These are phyloP conservation scores for Phytophthora sansomeana DNA, from an alignment of 352 stramenopile genomes.

Conservation along the genomic window DNA sequence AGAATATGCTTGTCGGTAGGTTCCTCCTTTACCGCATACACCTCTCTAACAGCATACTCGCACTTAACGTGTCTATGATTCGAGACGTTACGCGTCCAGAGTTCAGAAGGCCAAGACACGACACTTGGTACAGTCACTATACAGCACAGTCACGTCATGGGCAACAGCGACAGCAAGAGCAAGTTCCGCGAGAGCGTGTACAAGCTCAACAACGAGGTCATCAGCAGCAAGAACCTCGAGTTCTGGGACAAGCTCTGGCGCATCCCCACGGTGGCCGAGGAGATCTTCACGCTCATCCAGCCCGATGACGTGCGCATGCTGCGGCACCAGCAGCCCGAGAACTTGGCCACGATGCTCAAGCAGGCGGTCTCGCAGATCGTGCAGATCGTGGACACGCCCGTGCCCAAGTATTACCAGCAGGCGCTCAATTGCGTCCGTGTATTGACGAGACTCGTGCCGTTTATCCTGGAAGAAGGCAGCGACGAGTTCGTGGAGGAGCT, in stretches of 20 bases:
- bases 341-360: slow-evolving; percentile 85
- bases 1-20: background rate
- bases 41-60: background rate
- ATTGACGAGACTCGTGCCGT: slow-evolving; percentile 83
- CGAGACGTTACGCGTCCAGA: background rate
- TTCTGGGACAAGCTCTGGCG: slow-evolving; percentile 93
- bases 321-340: slow-evolving; percentile 81
- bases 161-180: slow-evolving; percentile 92
- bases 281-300: slow-evolving; percentile 92
- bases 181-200: slow-evolving; percentile 93
- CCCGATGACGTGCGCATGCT: slow-evolving; percentile 91
- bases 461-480: slow-evolving; percentile 80
- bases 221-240: slow-evolving; percentile 88
- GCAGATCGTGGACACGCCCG: slow-evolving; percentile 88
- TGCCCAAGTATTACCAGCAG: slow-evolving; percentile 91
- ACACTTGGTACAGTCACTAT: too few species aligned
- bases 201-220: slow-evolving; percentile 91
- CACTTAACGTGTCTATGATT: background rate
- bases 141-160: slow-evolving; percentile 66
- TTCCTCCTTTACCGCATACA: background rate
- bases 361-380: slow-evolving; percentile 85
- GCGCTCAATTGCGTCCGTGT: slow-evolving; percentile 88
- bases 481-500: slow-evolving; percentile 88
- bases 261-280: slow-evolving; percentile 87
- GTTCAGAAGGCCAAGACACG: slow-evolving; percentile 2